phyloP scores from a whole-genome alignment of 352 stramenopile species.

The Phytophthora rubi region DNA sequence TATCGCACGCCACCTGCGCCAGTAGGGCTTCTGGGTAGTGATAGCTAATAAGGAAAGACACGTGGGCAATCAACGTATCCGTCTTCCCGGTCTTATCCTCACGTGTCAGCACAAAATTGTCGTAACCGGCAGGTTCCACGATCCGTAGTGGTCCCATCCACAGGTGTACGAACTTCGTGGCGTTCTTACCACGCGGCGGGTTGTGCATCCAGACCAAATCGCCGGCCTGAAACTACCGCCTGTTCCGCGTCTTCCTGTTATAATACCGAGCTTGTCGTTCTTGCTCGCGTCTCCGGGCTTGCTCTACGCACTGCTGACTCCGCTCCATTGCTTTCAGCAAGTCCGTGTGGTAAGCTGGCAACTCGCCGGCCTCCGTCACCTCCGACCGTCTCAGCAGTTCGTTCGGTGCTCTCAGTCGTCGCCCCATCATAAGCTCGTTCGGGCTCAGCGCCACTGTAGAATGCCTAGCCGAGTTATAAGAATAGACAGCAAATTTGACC shows the following conservation, averaged over 20 bases:
- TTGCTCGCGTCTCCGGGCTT: constrained; percentile 1
- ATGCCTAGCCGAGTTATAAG: too few relatives aligned
- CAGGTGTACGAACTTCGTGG: too few relatives aligned
- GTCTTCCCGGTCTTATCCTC: constrained; percentile 1
- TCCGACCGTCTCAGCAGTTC: not conserved
- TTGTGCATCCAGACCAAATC: constrained; percentile 4
- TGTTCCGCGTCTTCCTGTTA: not conserved
- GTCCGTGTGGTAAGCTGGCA: not conserved
- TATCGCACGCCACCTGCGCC: not conserved
- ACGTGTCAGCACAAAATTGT: not conserved
- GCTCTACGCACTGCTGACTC: constrained; percentile 1
- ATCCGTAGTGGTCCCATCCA: not conserved
- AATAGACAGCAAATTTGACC: too few relatives aligned
- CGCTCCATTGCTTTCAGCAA: not conserved
- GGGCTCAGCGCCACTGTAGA: too few relatives aligned
- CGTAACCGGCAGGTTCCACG: not conserved
- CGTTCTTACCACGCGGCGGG: not conserved
- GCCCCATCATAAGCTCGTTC: not conserved
- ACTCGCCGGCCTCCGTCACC: not conserved
- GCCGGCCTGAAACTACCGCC: not conserved
- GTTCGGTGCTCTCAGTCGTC: not conserved
- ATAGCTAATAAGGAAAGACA: constrained; percentile 6
- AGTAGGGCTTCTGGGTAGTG: not conserved
- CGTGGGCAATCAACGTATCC: not conserved
- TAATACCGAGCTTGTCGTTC: too few relatives aligned